Evolutionary conservation across 805 yeast species (phyloP).

Genomic region (Candida germanica): DNA sequence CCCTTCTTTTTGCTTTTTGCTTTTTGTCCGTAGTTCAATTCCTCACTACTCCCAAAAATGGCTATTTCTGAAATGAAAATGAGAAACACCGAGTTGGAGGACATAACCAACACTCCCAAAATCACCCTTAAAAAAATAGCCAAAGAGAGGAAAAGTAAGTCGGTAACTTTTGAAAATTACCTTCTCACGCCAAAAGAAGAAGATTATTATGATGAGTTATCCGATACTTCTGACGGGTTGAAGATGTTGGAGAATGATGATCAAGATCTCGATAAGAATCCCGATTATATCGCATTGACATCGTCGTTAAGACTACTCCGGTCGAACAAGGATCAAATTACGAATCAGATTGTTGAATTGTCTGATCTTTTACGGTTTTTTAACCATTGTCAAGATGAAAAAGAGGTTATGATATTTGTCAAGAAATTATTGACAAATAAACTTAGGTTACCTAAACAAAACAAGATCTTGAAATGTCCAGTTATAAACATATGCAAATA

Average conservation of each 20-base stretch:
- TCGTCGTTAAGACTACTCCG: constrained; percentile 30
- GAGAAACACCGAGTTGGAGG: constrained; percentile 36
- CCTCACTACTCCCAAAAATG: constrained; percentile 6
- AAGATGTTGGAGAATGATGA: background rate
- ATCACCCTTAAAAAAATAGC: constrained; percentile 3
- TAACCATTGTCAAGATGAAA: constrained; percentile 10
- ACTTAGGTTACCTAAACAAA: constrained; percentile 32
- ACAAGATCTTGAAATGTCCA: constrained; percentile 32
- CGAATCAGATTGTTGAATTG: constrained; percentile 29
- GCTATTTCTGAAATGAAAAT: constrained; percentile 15
- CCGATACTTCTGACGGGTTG: constrained; percentile 1
- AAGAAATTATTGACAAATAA: constrained; percentile 32
- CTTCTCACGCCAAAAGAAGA: constrained; percentile 43
- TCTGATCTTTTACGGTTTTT: constrained; percentile 24
- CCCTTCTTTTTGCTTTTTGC: background rate
- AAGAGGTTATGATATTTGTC: constrained; percentile 30
- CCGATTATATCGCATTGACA: constrained; percentile 36
- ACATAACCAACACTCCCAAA: constrained; percentile 30
- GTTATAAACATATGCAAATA: constrained; percentile 33
- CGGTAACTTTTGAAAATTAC: constrained; percentile 20
- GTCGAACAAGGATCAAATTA: constrained; percentile 20
- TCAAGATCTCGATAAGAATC: constrained; percentile 14
- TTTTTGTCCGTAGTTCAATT: background rate
- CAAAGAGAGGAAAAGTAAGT: constrained; percentile 8
- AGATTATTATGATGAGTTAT: constrained; percentile 25